Evolutionary conservation across 768 basidiomycete genomes (phyloP).

Genomic region (Suillus luteus): DNA sequence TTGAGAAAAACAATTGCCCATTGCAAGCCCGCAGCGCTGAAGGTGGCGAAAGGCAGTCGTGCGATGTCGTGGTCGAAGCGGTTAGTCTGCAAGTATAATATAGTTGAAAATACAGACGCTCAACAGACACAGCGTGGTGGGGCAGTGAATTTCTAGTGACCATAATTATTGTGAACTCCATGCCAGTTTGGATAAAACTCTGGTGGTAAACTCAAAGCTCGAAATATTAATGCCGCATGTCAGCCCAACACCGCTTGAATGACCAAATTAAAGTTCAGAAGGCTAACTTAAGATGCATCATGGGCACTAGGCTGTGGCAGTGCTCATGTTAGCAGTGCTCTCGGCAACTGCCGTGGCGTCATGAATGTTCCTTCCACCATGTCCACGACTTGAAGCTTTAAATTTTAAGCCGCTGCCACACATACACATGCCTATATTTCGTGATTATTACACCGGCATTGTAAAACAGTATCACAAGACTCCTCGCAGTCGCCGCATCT

Average conservation of each 20-base stretch:
- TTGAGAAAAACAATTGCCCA: background rate
- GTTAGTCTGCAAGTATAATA: background rate
- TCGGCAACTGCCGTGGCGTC: no score
- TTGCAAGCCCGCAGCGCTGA: background rate
- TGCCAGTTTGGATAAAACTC: background rate
- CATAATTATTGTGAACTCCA: background rate
- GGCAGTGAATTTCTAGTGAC: background rate
- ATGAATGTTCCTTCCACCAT: no score
- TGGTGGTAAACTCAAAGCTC: background rate
- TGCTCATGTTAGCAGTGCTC: no score
- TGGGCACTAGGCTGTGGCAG: no score
- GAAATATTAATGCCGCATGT: no score
- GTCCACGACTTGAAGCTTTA: no score
- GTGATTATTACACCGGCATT: background rate
- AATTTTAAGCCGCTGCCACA: no score
- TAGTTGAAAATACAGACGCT: background rate
- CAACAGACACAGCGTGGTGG: background rate
- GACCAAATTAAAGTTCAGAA: no score
- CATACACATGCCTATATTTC: background rate
- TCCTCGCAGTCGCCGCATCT: background rate
- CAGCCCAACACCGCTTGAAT: no score
- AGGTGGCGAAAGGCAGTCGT: background rate
- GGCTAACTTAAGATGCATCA: no score
- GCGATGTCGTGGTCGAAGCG: background rate
- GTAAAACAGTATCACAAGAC: background rate